Base-by-base conservation (phyloP, 2,329 filamentous ascomycete species). In the Ceratocystis eucalypticola region DNA sequence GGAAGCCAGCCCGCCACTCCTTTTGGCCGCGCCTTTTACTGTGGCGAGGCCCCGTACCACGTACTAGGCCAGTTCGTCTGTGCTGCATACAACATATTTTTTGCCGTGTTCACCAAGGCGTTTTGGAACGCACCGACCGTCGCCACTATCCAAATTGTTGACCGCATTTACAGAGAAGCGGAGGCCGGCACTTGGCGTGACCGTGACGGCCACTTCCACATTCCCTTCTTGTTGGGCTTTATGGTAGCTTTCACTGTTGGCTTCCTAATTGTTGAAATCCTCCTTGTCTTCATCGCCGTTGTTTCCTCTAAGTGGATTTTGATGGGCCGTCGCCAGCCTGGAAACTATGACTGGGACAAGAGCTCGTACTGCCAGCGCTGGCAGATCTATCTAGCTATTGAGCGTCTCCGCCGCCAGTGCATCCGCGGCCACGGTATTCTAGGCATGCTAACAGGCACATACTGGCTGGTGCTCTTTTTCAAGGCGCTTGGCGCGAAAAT, bases 261-360 rank as follows among this genome's bases (percentile, higher is more conserved):
- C 53, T 73, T 83, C 62, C 77, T 77, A 50, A 75, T 76, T 0
- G 41, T 74, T 0, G 77, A 81, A 68, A 74, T 77, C 0, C 48
- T 80, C 1, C 41, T 80, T 0, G 78, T 80, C 1, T 69, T 70
- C 1, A 69, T 79, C 37, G 74, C 80, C 48, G 20, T 59, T n/a
- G 76, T 84, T 65, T 73, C 69, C 2, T 72, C 77, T 7, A 84
- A 84, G 70, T 84, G 82, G 81, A 66, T 74, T 1, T 72, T 84
- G 1, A 74, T 84, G 28, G 81, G 81, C 17, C 77, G 77, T 22
- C 76, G 81, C 48, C 72, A 73, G 68, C 78, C 78, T 2, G 82
- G 82, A 15, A 80, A 79, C 68, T 82, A 82, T 69, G 80, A 83
- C 72, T 84, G 82, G 82, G 82, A 84, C 70, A 79, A 79, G 71